phyloP scores from a whole-genome alignment of 495 filamentous ascomycete species.

The Trichodelitschia bisporula region DNA sequence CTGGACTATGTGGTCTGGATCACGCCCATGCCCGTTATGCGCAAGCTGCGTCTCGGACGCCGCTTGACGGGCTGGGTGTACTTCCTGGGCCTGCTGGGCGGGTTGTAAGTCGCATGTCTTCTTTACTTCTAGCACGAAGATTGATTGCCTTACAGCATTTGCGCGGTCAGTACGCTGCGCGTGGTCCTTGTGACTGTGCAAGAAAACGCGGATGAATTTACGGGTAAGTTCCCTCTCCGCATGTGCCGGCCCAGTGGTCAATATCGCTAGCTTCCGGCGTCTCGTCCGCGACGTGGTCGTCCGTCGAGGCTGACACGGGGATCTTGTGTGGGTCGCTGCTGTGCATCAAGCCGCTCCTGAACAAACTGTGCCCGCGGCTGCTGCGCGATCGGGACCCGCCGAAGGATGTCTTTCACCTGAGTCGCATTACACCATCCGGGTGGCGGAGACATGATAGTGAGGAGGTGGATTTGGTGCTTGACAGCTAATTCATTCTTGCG shows the following conservation, averaged over 20 bases:
- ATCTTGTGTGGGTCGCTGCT: conserved; percentile 18
- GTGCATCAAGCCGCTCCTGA: conserved; percentile 13
- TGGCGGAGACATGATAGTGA: too few relatives aligned
- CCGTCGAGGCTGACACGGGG: conserved; percentile 15
- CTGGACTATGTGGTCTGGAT: conserved; percentile 11
- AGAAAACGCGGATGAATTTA: conserved; percentile 1
- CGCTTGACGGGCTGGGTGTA: conserved; percentile 25
- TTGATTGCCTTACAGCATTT: conserved; percentile 5
- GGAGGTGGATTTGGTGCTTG: too few relatives aligned
- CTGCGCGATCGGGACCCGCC: not conserved
- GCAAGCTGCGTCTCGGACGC: conserved; percentile 7
- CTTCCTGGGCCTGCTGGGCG: conserved; percentile 29
- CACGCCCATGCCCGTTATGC: conserved; percentile 12
- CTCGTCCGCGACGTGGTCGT: conserved; percentile 13
- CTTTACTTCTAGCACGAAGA: conserved; percentile 1
- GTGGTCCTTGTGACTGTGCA: conserved; percentile 3
- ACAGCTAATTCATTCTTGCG: too few relatives aligned
- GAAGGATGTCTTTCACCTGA: too few relatives aligned
- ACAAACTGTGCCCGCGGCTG: conserved; percentile 10
- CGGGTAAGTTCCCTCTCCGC: conserved; percentile 2
- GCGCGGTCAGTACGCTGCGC: conserved; percentile 11
- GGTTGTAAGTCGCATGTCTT: conserved; percentile 12
- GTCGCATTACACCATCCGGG: too few relatives aligned
- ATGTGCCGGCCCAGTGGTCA: not conserved
- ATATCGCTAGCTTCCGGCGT: conserved; percentile 6